These are phyloP conservation scores for Alternaria consortialis DNA, from an alignment of 2,329 filamentous ascomycete genomes.

Conservation along the genomic window DNA sequence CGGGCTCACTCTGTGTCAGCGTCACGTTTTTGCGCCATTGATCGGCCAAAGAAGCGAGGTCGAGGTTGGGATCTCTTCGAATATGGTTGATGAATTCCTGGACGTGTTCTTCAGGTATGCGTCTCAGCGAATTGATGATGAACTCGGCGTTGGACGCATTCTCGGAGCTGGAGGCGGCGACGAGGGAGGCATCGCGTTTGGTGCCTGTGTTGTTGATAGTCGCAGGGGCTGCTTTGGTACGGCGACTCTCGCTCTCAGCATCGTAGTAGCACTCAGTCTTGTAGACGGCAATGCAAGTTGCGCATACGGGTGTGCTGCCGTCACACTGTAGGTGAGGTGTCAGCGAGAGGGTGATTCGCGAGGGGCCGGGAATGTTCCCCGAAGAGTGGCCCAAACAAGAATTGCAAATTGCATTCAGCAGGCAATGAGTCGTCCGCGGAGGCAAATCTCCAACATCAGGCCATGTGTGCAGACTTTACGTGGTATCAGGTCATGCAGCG, in stretches of 20 bases:
- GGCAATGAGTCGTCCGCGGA: slow-evolving; percentile 30
- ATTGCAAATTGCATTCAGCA: background rate
- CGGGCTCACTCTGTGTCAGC: slow-evolving; percentile 39
- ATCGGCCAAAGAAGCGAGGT: slow-evolving; percentile 52
- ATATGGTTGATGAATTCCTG: slow-evolving; percentile 55
- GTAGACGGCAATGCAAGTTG: slow-evolving; percentile 62
- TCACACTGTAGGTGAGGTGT: slow-evolving; percentile 56
- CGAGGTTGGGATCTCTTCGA: slow-evolving; percentile 52
- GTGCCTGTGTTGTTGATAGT: slow-evolving; percentile 26
- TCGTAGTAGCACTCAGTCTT: slow-evolving; percentile 61
- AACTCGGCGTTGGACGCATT: slow-evolving; percentile 40
- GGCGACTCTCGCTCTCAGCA: slow-evolving; percentile 58
- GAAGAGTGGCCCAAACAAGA: slow-evolving; percentile 3
- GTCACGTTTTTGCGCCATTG: slow-evolving; percentile 52
- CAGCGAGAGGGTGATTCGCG: slow-evolving; percentile 16
- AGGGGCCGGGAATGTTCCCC: slow-evolving; percentile 1
- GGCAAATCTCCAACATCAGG: slow-evolving; percentile 20
- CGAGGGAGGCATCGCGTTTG: slow-evolving; percentile 42
- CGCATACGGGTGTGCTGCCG: slow-evolving; percentile 58
- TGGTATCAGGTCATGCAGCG: background rate
- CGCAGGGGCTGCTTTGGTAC: slow-evolving; percentile 50
- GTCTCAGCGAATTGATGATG: slow-evolving; percentile 56
- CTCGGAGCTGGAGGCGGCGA: slow-evolving; percentile 18
- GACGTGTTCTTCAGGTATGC: slow-evolving; percentile 56
- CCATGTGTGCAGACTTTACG: background rate